These are phyloP conservation scores for Jamesozyma spencerorum DNA, from an alignment of 805 yeast species.

Conservation along the genomic window DNA sequence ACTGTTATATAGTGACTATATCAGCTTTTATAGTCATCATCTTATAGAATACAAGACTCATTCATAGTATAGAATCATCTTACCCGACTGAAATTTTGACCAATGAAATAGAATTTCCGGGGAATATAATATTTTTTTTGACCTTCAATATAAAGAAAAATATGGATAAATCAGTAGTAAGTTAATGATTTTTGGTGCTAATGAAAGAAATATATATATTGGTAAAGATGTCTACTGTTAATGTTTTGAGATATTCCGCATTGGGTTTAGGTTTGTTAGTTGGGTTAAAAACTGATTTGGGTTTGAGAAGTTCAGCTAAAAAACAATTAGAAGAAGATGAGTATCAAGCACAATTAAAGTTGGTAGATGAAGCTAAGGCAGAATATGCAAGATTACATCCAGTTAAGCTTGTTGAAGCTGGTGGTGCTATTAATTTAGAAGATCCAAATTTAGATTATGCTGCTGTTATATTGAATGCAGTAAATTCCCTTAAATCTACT, in stretches of 20 bases:
- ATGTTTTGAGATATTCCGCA: constrained; percentile 84
- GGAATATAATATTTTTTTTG: no score
- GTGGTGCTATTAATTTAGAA: constrained; percentile 56
- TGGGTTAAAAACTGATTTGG: constrained; percentile 79
- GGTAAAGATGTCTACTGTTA: constrained; percentile 38
- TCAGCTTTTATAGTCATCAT: not conserved
- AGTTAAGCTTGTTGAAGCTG: constrained; percentile 27
- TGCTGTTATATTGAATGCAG: constrained; percentile 53
- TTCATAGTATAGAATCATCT: no score
- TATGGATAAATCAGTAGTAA: no score
- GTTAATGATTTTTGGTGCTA: no score
- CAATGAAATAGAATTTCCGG: no score
- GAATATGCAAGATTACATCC: constrained; percentile 66
- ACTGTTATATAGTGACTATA: not conserved
- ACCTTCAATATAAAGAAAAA: no score
- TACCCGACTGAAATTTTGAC: no score
- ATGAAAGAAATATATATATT: not conserved
- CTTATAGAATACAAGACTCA: no score
- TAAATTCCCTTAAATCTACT: constrained; percentile 40
- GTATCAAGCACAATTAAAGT: constrained; percentile 56
- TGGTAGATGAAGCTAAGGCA: constrained; percentile 81
- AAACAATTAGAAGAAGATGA: constrained; percentile 49
- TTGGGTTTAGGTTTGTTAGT: constrained; percentile 80
- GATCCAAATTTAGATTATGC: constrained; percentile 88
- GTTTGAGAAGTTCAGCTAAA: constrained; percentile 51